Evolutionary conservation across 352 stramenopile species (phyloP).

Genomic region (Vaucheria bursata): DNA sequence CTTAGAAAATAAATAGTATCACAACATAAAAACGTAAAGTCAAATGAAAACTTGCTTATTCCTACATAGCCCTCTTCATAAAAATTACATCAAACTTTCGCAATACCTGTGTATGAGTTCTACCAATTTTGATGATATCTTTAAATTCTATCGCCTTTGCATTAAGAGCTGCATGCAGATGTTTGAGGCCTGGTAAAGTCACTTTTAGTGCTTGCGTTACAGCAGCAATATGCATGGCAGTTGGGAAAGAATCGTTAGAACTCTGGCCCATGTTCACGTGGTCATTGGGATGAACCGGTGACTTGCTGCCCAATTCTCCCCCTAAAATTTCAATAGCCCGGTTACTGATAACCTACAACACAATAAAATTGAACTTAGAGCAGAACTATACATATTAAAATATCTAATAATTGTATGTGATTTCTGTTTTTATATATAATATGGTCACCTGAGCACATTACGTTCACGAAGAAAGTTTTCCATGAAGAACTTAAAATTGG

Average conservation of each 20-base stretch:
- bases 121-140: conserved; percentile 91
- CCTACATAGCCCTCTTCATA: too few relatives aligned
- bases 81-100: too few relatives aligned
- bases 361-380: too few relatives aligned
- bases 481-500: too few relatives aligned
- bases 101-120: conserved; percentile 84
- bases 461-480: too few relatives aligned
- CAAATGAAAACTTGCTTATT: too few relatives aligned
- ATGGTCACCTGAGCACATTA: too few relatives aligned
- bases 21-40: too few relatives aligned
- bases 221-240: conserved; percentile 88
- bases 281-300: conserved; percentile 90
- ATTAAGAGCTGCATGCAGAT: conserved; percentile 68
- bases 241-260: conserved; percentile 91
- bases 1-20: too few relatives aligned
- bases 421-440: too few relatives aligned
- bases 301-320: conserved; percentile 65
- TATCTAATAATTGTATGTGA: too few relatives aligned
- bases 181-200: conserved; percentile 62
- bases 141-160: conserved; percentile 78
- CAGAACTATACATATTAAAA: too few relatives aligned
- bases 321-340: conserved; percentile 69
- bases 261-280: conserved; percentile 93
- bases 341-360: conserved; percentile 54
- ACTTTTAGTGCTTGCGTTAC: conserved; percentile 54